These are phyloP conservation scores for Mycena rebaudengoi DNA, from an alignment of 768 basidiomycete species.

Conservation along the genomic window DNA sequence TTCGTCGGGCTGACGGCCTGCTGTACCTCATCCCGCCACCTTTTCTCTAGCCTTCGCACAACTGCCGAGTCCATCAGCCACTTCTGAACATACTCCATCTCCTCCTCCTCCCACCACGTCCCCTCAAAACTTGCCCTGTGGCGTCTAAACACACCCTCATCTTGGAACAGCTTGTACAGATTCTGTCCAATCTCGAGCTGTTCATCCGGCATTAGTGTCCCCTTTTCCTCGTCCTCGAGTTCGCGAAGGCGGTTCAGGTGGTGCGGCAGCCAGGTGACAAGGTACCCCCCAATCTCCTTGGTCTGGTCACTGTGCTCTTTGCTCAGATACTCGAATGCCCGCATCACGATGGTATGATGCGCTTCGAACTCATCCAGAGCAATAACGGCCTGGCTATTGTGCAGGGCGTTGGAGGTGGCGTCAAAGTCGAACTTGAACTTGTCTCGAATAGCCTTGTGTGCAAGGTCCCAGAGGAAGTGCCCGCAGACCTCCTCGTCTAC, in stretches of 20 bases:
- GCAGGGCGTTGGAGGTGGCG: neutral
- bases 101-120: neutral
- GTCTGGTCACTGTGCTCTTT: neutral
- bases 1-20: neutral
- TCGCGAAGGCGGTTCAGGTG: neutral
- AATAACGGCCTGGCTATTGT: neutral
- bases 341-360: neutral
- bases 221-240: neutral
- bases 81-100: neutral
- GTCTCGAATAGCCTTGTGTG: neutral
- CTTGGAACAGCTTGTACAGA: neutral
- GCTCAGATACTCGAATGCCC: neutral
- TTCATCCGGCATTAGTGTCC: neutral
- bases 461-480: neutral
- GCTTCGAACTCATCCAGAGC: neutral
- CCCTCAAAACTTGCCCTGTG: neutral
- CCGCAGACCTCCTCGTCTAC: neutral
- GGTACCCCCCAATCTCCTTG: neutral
- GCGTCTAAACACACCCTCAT: neutral
- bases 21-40: neutral
- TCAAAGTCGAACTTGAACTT: conserved; percentile 1
- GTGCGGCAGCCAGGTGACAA: neutral
- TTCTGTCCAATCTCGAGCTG: neutral
- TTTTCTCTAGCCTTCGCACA: neutral
- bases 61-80: neutral